Evolutionary conservation across 1,284 basidiomycete genomes (phyloP).

Genomic region (Austropuccinia psidii): DNA sequence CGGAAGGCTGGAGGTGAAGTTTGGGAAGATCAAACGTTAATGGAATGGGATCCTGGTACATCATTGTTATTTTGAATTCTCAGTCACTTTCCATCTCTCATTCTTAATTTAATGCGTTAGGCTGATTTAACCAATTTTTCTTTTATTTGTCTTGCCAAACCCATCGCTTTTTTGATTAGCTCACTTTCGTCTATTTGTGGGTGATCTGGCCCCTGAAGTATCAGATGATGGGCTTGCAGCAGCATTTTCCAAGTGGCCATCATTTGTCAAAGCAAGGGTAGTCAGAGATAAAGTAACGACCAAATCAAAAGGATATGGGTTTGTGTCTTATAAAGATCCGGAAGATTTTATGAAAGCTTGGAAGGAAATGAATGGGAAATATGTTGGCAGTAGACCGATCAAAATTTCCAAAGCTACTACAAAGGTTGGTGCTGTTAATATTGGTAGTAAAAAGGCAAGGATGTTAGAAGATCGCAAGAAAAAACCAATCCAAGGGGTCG

Average conservation of each 20-base stretch:
- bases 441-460: constrained; percentile 74
- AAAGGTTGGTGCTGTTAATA: constrained; percentile 79
- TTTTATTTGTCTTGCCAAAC: not conserved
- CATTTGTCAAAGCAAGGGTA: constrained; percentile 89
- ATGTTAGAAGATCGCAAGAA: constrained; percentile 29
- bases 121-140: not conserved
- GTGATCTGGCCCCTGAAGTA: constrained; percentile 96
- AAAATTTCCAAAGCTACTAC: constrained; percentile 77
- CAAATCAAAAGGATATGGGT: constrained; percentile 85
- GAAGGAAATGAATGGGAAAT: constrained; percentile 99
- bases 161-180: constrained; percentile 52
- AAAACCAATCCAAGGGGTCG: constrained; percentile 36
- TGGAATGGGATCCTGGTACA: constrained; percentile 96
- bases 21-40: constrained; percentile 94
- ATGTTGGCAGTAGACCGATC: constrained; percentile 88
- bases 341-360: constrained; percentile 97
- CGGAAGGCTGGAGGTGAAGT: constrained; percentile 89
- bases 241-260: constrained; percentile 79
- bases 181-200: constrained; percentile 97
- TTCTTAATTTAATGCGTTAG: not conserved
- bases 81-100: not conserved
- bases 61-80: constrained; percentile 39
- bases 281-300: constrained; percentile 69
- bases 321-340: constrained; percentile 95
- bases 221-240: constrained; percentile 85